These are phyloP conservation scores for Alnus glutinosa DNA, from an alignment of 306 rosid genomes.

Conservation along the genomic window DNA sequence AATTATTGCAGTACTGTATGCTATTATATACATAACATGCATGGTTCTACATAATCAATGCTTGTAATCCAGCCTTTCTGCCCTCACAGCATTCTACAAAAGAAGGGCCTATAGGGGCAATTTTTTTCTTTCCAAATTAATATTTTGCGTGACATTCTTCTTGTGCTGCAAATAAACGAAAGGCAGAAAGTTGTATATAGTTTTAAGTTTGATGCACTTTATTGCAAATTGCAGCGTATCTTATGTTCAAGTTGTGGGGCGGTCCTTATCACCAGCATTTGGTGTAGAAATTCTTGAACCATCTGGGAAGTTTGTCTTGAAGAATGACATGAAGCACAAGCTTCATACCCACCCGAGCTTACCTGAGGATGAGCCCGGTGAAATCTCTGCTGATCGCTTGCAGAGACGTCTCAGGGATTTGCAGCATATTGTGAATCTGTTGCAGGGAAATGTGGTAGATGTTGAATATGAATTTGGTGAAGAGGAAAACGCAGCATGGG, in stretches of 20 bases:
- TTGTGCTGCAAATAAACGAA: not conserved
- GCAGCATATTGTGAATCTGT: slow-evolving; percentile 37
- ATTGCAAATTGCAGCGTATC: slow-evolving; percentile 61
- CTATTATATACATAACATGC: not conserved
- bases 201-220: slow-evolving; percentile 21
- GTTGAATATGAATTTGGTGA: slow-evolving; percentile 45
- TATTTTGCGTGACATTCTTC: not conserved
- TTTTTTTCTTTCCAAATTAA: not conserved
- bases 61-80: not conserved
- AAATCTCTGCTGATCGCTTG: slow-evolving; percentile 5
- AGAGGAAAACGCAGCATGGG: slow-evolving; percentile 49
- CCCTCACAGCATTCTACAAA: not conserved
- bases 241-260: slow-evolving; percentile 69
- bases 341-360: slow-evolving; percentile 14
- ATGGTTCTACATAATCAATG: not conserved
- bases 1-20: not conserved
- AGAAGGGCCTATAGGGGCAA: not conserved
- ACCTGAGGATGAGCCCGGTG: slow-evolving; percentile 33
- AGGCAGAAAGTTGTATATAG: slow-evolving; percentile 14
- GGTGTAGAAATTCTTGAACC: slow-evolving; percentile 53
- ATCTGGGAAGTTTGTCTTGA: slow-evolving; percentile 60
- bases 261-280: slow-evolving; percentile 59
- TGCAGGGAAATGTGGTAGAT: slow-evolving; percentile 37
- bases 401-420: slow-evolving; percentile 30
- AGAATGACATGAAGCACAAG: slow-evolving; percentile 36